phyloP scores from a whole-genome alignment of 78 protist species.

The Dictyostelium purpureum region DNA sequence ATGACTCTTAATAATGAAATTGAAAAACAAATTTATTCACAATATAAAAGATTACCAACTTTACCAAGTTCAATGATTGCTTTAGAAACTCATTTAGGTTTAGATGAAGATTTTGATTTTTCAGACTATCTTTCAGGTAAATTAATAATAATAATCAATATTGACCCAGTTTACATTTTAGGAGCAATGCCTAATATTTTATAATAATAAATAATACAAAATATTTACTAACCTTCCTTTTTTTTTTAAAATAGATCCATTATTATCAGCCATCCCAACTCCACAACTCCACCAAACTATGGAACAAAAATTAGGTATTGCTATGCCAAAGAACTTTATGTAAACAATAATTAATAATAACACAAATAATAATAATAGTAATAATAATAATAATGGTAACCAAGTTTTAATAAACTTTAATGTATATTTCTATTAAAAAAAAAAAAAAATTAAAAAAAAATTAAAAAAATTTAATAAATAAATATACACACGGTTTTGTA shows the following conservation, averaged over 20 bases:
- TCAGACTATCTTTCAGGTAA: slow-evolving; percentile 43
- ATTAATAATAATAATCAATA: not conserved
- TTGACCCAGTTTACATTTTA: not conserved
- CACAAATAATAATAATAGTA: not conserved
- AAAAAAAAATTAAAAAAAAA: not conserved
- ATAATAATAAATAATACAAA: not conserved
- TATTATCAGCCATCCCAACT: slow-evolving; percentile 35
- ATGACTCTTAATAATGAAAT: slow-evolving; percentile 19
- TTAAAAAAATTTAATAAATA: not conserved
- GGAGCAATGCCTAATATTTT: not conserved
- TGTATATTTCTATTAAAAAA: not conserved
- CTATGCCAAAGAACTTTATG: slow-evolving; percentile 6
- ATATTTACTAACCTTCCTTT: not conserved
- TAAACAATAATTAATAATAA: not conserved
- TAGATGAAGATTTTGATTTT: slow-evolving; percentile 71
- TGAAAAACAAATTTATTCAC: slow-evolving; percentile 72
- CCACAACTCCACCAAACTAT: slow-evolving; percentile 42
- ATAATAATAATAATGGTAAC: not conserved
- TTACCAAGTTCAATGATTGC: slow-evolving; percentile 48
- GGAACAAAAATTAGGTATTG: slow-evolving; percentile 47
- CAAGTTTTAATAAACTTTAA: no score
- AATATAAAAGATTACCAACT: slow-evolving; percentile 74
- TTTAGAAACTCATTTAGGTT: slow-evolving; percentile 65
- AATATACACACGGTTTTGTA: not conserved
- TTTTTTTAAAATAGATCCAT: slow-evolving; percentile 17